A percentile compares a stretch with the other conserved stretches of the same genome.
Conservation (phyloP, 2,329 filamentous ascomycete genomes). For the Xylaria sp. region DNA sequence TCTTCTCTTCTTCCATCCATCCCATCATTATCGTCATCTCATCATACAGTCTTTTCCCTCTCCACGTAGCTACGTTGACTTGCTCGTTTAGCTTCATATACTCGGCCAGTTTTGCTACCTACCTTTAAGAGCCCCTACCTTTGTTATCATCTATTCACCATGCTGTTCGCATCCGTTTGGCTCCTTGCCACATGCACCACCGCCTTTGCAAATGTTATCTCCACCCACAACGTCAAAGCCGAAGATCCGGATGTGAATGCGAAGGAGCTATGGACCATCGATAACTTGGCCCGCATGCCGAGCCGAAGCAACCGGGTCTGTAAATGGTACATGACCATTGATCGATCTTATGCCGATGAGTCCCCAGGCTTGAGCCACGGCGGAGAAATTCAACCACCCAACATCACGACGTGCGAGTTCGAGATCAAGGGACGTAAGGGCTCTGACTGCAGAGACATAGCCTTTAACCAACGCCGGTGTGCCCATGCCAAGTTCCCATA, state of each 20-base stretch:
- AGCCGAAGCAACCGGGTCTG: constrained; percentile 10
- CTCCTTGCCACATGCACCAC: neutral
- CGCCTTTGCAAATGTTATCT: neutral
- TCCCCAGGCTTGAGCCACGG: neutral
- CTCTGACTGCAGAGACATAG: constrained; percentile 14
- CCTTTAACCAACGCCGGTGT: constrained; percentile 11
- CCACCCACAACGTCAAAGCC: neutral
- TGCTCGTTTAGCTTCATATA: neutral
- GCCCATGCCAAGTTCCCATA: neutral
- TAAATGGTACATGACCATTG: constrained; percentile 17
- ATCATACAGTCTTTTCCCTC: neutral
- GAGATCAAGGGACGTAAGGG: neutral
- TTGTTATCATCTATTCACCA: neutral
- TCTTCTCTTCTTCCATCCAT: neutral
- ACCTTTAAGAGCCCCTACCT: neutral
- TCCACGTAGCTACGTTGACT: neutral
- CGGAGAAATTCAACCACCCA: neutral
- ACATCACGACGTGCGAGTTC: constrained; percentile 8
- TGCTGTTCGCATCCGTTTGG: constrained; percentile 4
- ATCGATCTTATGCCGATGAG: neutral
- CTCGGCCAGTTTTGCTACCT: neutral
- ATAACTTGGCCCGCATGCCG: constrained; percentile 12
- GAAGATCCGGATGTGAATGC: too few species aligned
- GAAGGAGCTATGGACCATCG: constrained; percentile 16
- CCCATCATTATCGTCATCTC: neutral